Evolutionary conservation across 23 red algal species (phyloP), one percentile per base, ranked within the genome.

Genomic region (Gracilaria caudata): DNA sequence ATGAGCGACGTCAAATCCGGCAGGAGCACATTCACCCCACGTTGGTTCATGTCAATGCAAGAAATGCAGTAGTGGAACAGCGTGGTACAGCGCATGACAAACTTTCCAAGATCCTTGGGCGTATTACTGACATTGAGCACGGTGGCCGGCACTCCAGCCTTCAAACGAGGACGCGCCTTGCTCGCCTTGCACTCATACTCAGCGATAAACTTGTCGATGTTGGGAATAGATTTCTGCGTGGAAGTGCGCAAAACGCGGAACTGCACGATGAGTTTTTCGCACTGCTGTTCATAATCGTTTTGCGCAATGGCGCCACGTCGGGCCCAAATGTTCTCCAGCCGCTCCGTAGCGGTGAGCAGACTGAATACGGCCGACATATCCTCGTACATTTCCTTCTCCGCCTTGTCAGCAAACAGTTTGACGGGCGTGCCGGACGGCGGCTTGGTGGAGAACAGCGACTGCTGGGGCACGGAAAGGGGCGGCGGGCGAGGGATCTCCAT

Each of bases 271-370:
- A 89, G 85, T 23, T 63, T 56, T 34, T 89, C 85, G 43, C 85
- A 89, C 54, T 89, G 85, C 37, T 37, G 51, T 34, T 89, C 85
- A 51, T 89, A 89, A 32, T 89, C 85, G 32, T 89, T 43, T 24
- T 77, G 85, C 29, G 71, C 29, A 51, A 89, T 89, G 54, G 85
- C 85, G 72, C 68, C 85, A 7, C 85, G 73, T 23, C 85, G 72
- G 2, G 85, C 85, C 85, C 85, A 89, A 25, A 89, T 89, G 29
- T 89, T 89, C 41, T 89, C 85, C 33, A 89, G 73, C n/a, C 85
- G 85, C 33, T 89, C 85, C 17, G 85, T 89, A 35, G 85, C 85
- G 34, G 85, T 89, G 51, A 89, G 55, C 34, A 89, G 51, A 49
- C 64, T 75, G 61, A 89, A 89, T 30, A 89, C 85, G 72, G 85